These are phyloP conservation scores for Zalerion maritima DNA, from an alignment of 495 filamentous ascomycete species.

Conservation along the genomic window DNA sequence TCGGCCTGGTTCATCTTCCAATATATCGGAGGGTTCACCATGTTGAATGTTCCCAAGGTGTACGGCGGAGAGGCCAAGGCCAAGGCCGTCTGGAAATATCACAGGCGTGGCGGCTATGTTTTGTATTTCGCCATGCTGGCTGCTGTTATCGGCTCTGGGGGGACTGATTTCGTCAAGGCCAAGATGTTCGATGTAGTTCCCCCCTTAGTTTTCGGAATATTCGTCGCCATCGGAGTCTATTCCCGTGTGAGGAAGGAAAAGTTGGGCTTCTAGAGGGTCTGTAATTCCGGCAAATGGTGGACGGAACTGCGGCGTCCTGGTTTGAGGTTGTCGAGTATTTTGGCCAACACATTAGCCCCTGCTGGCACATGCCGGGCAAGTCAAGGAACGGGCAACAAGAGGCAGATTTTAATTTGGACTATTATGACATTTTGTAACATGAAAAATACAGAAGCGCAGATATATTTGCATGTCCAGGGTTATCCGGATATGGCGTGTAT, in stretches of 20 bases:
- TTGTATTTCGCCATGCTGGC: constrained; percentile 53
- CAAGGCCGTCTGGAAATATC: constrained; percentile 78
- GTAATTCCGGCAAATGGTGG: too few species aligned
- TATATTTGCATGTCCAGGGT: too few species aligned
- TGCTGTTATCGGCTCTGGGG: constrained; percentile 59
- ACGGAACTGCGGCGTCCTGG: too few species aligned
- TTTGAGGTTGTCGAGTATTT: too few species aligned
- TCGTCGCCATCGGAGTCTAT: constrained; percentile 53
- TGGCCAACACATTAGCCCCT: too few species aligned
- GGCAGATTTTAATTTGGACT: too few species aligned
- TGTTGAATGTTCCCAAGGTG: constrained; percentile 54
- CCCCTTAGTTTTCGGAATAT: constrained; percentile 35
- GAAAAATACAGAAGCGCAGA: too few species aligned
- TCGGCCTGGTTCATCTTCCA: constrained; percentile 57
- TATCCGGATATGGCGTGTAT: too few species aligned
- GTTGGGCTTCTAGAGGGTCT: constrained; percentile 52
- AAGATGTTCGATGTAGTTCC: constrained; percentile 57
- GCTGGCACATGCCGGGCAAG: too few species aligned
- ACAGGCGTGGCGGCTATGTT: constrained; percentile 65
- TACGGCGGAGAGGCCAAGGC: constrained; percentile 69
- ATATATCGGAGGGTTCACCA: constrained; percentile 61
- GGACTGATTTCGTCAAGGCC: constrained; percentile 51
- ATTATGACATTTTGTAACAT: too few species aligned
- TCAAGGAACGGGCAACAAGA: too few species aligned
- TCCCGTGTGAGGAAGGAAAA: constrained; percentile 75